phyloP scores from a whole-genome alignment of 2,329 filamentous ascomycete genomes.

The Nemania serpens region DNA sequence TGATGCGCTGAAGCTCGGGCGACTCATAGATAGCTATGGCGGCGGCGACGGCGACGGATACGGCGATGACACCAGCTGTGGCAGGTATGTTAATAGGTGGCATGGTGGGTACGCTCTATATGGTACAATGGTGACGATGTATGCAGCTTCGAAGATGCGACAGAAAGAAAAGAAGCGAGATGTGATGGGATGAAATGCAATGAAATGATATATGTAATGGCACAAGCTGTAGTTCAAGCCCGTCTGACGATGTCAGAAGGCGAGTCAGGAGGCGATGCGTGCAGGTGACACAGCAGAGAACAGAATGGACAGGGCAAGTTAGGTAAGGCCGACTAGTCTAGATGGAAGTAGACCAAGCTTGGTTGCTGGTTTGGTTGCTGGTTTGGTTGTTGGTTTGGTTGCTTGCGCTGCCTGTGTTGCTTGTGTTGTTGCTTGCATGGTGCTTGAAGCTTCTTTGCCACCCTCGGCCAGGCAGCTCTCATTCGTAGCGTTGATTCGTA shows the following conservation, averaged over 20 bases:
- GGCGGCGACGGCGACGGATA: constrained; percentile 61
- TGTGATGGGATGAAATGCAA: background rate
- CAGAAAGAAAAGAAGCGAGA: background rate
- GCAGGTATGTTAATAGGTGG: constrained; percentile 60
- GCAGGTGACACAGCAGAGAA: constrained; percentile 9
- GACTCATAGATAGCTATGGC: constrained; percentile 67
- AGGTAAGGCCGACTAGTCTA: background rate
- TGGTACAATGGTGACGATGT: background rate
- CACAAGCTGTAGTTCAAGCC: background rate
- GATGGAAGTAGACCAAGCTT: too few species aligned
- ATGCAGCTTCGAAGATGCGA: background rate
- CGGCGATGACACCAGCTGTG: constrained; percentile 63
- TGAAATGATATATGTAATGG: too few species aligned
- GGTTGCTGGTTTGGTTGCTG: too few species aligned
- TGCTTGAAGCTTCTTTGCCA: constrained; percentile 32
- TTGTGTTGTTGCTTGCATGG: constrained; percentile 30
- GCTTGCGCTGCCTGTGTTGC: background rate
- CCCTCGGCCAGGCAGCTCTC: constrained; percentile 31
- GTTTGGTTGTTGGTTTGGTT: too few species aligned
- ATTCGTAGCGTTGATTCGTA: too few species aligned
- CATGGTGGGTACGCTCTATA: constrained; percentile 44
- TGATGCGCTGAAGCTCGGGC: constrained; percentile 65
- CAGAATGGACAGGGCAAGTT: background rate
- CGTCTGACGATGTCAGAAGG: background rate
- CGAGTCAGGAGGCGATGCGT: background rate